phyloP scores from a whole-genome alignment of 2,329 filamentous ascomycete species.

The Rutstroemia sp. region DNA sequence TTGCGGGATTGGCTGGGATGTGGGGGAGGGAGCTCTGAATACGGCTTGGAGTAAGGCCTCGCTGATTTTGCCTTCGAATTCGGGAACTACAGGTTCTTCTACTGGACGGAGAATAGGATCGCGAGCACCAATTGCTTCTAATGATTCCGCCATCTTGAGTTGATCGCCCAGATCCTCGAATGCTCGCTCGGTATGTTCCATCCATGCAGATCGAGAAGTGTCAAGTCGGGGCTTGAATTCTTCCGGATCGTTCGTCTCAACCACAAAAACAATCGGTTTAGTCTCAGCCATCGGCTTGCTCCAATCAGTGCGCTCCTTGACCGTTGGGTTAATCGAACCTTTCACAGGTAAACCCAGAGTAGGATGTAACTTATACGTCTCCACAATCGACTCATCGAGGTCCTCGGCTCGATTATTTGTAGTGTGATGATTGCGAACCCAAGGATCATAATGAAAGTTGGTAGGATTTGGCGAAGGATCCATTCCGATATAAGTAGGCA shows the following conservation, averaged over 20 bases:
- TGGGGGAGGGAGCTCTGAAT: neutral
- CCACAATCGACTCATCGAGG: constrained; percentile 22
- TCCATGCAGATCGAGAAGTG: constrained; percentile 17
- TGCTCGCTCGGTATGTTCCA: constrained; percentile 8
- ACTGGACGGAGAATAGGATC: constrained; percentile 2
- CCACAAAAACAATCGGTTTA: constrained; percentile 4
- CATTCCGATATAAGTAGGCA: constrained; percentile 19
- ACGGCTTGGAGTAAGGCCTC: constrained; percentile 1
- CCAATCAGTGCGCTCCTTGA: constrained; percentile 5
- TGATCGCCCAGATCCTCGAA: constrained; percentile 6
- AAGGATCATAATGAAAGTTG: constrained; percentile 25
- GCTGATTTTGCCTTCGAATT: constrained; percentile 3
- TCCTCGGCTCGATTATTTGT: constrained; percentile 24
- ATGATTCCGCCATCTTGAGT: constrained; percentile 5
- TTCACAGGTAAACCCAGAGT: constrained; percentile 20
- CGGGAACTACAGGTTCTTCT: neutral
- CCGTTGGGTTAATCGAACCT: constrained; percentile 18
- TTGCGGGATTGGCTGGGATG: neutral
- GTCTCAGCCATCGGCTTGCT: constrained; percentile 7
- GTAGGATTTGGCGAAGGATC: constrained; percentile 22
- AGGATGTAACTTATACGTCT: constrained; percentile 20
- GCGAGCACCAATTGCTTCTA: constrained; percentile 8
- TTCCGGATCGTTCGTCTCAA: constrained; percentile 4
- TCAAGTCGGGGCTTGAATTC: constrained; percentile 2
- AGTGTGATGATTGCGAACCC: constrained; percentile 21